Percentiles rank a stretch among this genome's conserved stretches.
These are phyloP conservation scores for Prototheca wickerhamii DNA, from an alignment of 163 green algal genomes.

Conservation along the genomic window DNA sequence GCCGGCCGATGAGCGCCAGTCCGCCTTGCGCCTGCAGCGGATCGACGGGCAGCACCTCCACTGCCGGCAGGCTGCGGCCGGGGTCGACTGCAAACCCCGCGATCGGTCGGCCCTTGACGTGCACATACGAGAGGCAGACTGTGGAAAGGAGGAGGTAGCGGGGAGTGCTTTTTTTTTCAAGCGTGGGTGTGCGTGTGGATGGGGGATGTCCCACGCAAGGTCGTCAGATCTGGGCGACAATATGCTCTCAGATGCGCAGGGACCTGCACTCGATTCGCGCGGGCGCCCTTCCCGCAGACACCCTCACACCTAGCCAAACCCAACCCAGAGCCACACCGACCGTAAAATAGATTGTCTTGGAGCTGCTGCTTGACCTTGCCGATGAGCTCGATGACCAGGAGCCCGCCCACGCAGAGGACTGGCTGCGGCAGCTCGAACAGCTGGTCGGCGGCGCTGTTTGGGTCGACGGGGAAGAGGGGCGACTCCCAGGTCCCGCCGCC, in stretches of 20 bases:
- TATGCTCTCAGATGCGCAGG: background rate
- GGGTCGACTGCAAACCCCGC: background rate
- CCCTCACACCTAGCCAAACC: background rate
- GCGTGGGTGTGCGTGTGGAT: too few relatives aligned
- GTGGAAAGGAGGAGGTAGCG: background rate
- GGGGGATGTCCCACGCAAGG: too few relatives aligned
- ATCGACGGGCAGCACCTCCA: background rate
- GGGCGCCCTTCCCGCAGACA: background rate
- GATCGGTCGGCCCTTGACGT: background rate
- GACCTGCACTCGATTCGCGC: too few relatives aligned
- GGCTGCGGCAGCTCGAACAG: slow-evolving; percentile 18
- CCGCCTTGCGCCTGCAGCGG: background rate
- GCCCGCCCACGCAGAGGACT: slow-evolving; percentile 25
- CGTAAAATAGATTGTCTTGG: slow-evolving; percentile 26
- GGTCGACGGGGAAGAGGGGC: slow-evolving; percentile 4
- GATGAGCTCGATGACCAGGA: slow-evolving; percentile 30
- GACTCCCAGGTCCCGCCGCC: slow-evolving; percentile 6
- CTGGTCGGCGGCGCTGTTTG: slow-evolving; percentile 15
- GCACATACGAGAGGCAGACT: background rate
- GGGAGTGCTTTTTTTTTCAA: background rate
- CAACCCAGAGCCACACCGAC: background rate
- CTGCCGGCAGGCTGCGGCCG: background rate
- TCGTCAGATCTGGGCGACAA: background rate
- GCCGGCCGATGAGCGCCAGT: background rate
- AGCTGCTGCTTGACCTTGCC: slow-evolving; percentile 27